phyloP scores from a whole-genome alignment of 768 basidiomycete species.

The Lactarius indigo region DNA sequence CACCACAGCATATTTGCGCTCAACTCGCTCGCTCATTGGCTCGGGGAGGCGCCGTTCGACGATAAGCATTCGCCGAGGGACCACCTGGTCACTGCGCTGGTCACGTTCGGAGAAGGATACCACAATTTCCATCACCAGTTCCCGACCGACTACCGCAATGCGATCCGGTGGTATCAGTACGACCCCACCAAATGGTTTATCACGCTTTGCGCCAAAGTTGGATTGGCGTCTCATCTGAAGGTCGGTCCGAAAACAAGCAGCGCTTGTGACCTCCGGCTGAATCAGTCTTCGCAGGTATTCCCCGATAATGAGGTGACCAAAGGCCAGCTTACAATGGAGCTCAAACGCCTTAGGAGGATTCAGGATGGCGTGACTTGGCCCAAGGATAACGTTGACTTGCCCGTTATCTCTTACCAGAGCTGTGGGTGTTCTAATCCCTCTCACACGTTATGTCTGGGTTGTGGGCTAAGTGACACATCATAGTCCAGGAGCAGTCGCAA shows the following conservation, averaged over 20 bases:
- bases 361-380: constrained; percentile 81
- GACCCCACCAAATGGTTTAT: constrained; percentile 94
- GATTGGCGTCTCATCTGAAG: constrained; percentile 58
- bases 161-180: constrained; percentile 91
- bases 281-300: constrained; percentile 38
- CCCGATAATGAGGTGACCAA: constrained; percentile 72
- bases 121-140: constrained; percentile 97
- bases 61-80: constrained; percentile 92
- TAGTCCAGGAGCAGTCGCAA: constrained; percentile 73
- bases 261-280: background rate
- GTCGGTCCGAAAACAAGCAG: constrained; percentile 23
- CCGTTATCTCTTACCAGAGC: constrained; percentile 81
- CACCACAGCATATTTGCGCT: constrained; percentile 95
- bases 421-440: constrained; percentile 46
- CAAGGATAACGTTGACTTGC: constrained; percentile 65
- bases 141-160: constrained; percentile 96
- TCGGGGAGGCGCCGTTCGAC: constrained; percentile 88
- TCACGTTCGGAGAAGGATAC: constrained; percentile 92
- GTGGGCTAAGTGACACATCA: background rate
- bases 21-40: constrained; percentile 94
- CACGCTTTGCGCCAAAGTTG: constrained; percentile 52
- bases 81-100: constrained; percentile 82
- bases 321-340: constrained; percentile 89
- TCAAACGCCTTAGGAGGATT: constrained; percentile 76
- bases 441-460: background rate